Base-by-base conservation (phyloP, 2,329 filamentous ascomycete species). In the Colletotrichum neosansevieriae region DNA sequence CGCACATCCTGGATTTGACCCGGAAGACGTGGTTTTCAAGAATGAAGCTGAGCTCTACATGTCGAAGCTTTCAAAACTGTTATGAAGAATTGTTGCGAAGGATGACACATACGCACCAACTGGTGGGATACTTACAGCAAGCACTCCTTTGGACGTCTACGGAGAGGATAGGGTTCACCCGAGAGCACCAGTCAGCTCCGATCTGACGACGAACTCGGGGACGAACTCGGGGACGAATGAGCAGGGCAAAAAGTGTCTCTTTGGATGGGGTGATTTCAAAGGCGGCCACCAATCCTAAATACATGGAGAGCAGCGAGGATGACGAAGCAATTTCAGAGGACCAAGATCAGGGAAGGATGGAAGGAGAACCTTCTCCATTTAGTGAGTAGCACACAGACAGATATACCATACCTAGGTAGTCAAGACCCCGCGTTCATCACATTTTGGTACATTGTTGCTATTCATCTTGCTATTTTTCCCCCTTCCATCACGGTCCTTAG, bases 141-240 rank as follows among this genome's bases (percentile, higher is more conserved):
- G 45, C 56, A 29, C 56, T 64, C 11, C 3, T 19, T 12, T 60
- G 11, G 61, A 64, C 11, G 15, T 64, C 9, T 60, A 50, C 13
- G 61, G 54, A 10, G 54, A 60, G 12, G 34, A 51, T 12, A 29
- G 54, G 5, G 21, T 50, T 34, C 12, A n/a, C 13, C 13, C 59
- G 47, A 32, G 19, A 17, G 45, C 17, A 36, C n/a, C 40, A 47
- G 13, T 24, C 59, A 9, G 50, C 17, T 3, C 44, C 36, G 15
- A 19, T 63, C n/a, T 56, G 29, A n/a, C 11, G 49, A 11, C 13
- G 19, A 24, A 57, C 59, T 54, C 59, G 59, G 29, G 19, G 49
- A 11, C 13, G 19, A 24, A 57, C 59, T 54, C 59, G 59, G 29
- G 19, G 59, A 9, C 50, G 59, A 12, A 47, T 17, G 40, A 29